phyloP scores from a whole-genome alignment of 106 monocot genomes.

The Xerophyta viscosa region DNA sequence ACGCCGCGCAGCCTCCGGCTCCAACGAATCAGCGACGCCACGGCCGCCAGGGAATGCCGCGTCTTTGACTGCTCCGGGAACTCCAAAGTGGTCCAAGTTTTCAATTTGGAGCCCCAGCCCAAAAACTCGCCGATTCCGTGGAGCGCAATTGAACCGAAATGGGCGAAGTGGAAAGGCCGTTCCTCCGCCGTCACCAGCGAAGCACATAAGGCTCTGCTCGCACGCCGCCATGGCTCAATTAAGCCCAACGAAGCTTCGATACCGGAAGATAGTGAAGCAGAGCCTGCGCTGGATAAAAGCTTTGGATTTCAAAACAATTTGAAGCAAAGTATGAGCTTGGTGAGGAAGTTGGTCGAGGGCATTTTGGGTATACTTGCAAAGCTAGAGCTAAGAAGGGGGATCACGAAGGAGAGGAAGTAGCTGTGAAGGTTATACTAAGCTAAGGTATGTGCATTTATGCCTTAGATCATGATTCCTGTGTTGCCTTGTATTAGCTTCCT shows the following conservation, averaged over 20 bases:
- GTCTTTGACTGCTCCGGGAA: not conserved
- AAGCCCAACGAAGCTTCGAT: slow-evolving; percentile 17
- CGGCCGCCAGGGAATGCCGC: not conserved
- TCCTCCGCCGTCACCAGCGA: slow-evolving; percentile 48
- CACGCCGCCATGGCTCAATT: slow-evolving; percentile 21
- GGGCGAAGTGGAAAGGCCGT: slow-evolving; percentile 50
- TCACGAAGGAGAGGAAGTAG: slow-evolving; percentile 10
- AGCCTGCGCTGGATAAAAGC: slow-evolving; percentile 28
- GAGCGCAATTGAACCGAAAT: slow-evolving; percentile 29
- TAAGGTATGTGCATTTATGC: no score
- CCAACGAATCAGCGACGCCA: slow-evolving; percentile 10
- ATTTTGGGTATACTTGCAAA: slow-evolving; percentile 14
- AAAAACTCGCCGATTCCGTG: slow-evolving; percentile 25
- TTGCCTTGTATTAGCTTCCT: no score
- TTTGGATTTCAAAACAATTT: slow-evolving; percentile 33
- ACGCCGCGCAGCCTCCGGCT: no score
- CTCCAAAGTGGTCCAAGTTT: slow-evolving; percentile 26
- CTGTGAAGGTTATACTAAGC: slow-evolving; percentile 18
- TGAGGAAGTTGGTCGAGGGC: slow-evolving; percentile 13
- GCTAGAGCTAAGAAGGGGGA: slow-evolving; percentile 15
- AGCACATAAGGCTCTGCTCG: slow-evolving; percentile 43
- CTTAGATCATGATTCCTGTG: no score
- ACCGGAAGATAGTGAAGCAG: slow-evolving; percentile 15
- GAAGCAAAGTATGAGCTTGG: slow-evolving; percentile 14
- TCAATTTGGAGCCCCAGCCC: slow-evolving; percentile 38